Conservation (phyloP, 306 rosid genomes). For the Rubus parviflorus region DNA sequence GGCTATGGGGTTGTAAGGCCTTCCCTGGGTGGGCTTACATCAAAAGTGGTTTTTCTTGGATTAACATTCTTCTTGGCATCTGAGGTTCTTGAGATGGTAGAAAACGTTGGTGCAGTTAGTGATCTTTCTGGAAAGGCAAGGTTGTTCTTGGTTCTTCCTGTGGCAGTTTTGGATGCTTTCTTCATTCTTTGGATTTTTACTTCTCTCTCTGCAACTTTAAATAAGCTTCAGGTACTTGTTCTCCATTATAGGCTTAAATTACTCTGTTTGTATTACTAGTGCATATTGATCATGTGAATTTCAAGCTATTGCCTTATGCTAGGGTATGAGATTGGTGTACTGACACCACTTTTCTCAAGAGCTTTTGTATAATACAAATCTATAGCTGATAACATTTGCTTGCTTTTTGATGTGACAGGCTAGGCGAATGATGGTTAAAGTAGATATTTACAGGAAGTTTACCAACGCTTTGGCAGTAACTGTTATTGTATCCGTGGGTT, state of each 20-base stretch:
- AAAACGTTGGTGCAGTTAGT: slow-evolving; percentile 92
- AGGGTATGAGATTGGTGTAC: neutral
- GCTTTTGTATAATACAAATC: neutral
- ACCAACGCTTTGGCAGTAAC: slow-evolving; percentile 92
- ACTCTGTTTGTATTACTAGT: neutral
- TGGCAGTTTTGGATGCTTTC: slow-evolving; percentile 89
- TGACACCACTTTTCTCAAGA: neutral
- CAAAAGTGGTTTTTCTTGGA: slow-evolving; percentile 88
- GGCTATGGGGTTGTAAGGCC: slow-evolving; percentile 98
- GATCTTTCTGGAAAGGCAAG: slow-evolving; percentile 97
- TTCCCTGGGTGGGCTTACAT: slow-evolving; percentile 92
- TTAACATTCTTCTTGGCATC: slow-evolving; percentile 90
- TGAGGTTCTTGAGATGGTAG: slow-evolving; percentile 91
- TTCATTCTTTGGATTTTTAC: slow-evolving; percentile 98
- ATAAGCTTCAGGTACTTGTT: slow-evolving; percentile 90
- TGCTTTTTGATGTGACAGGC: slow-evolving; percentile 58
- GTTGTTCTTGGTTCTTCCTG: slow-evolving; percentile 86
- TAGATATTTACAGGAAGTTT: slow-evolving; percentile 91
- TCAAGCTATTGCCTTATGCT: neutral
- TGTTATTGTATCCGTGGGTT: slow-evolving; percentile 88
- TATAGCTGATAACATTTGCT: slow-evolving; percentile 23
- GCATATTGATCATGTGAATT: neutral
- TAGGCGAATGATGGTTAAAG: slow-evolving; percentile 81
- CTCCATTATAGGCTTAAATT: slow-evolving; percentile 3
- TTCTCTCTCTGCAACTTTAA: slow-evolving; percentile 89